Percentiles rank a stretch among this genome's conserved stretches.
These are phyloP conservation scores for Aschersonia sp. DNA, from an alignment of 2,329 filamentous ascomycete genomes.

Conservation along the genomic window DNA sequence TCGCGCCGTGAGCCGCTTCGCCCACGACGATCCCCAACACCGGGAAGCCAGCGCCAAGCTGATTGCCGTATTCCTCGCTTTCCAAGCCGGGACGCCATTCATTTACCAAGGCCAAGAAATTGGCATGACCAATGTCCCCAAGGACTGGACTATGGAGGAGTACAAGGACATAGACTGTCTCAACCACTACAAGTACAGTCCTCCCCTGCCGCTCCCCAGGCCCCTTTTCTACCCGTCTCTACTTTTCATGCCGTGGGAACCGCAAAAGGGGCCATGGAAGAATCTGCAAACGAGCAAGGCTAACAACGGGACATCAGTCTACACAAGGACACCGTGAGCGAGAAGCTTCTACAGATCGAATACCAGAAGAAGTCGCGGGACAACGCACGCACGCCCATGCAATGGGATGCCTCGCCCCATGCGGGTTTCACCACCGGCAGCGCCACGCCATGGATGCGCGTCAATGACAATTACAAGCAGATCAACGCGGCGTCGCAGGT, in stretches of 20 bases:
- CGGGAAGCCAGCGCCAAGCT: constrained; percentile 41
- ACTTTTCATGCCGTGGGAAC: no score
- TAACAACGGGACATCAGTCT: constrained; percentile 11
- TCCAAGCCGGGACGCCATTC: constrained; percentile 49
- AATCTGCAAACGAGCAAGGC: no score
- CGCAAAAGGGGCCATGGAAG: no score
- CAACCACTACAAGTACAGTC: constrained; percentile 29
- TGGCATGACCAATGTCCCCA: constrained; percentile 50
- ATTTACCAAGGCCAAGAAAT: constrained; percentile 59
- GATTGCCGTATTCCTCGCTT: constrained; percentile 39
- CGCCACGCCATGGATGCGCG: constrained; percentile 52
- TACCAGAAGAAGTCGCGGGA: constrained; percentile 48
- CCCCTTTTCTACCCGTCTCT: constrained; percentile 1
- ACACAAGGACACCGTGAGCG: constrained; percentile 22
- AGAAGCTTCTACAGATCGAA: constrained; percentile 22
- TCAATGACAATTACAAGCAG: constrained; percentile 45
- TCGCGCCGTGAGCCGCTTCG: constrained; percentile 42
- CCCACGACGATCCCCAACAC: constrained; percentile 31
- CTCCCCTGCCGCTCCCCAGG: background rate
- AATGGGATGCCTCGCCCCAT: constrained; percentile 47
- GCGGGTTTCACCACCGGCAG: constrained; percentile 47
- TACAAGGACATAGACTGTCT: constrained; percentile 54
- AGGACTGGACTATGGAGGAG: constrained; percentile 44
- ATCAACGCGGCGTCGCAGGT: constrained; percentile 48
- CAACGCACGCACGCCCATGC: constrained; percentile 57